phyloP scores from a whole-genome alignment of 73 alveolate species.

The Durusdinium trenchii region DNA sequence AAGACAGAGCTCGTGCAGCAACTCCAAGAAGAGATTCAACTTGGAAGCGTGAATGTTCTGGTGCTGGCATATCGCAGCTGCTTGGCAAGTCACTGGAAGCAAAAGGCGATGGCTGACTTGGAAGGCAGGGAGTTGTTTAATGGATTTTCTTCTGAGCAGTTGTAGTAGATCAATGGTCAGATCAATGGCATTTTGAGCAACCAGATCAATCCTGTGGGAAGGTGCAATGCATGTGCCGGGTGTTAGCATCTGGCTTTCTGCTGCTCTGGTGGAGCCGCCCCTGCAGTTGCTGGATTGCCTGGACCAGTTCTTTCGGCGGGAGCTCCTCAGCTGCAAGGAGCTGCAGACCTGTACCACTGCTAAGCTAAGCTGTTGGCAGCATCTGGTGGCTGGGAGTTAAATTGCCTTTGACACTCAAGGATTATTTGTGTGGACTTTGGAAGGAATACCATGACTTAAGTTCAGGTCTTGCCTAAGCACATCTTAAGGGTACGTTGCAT shows the following conservation, averaged over 20 bases:
- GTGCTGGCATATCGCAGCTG: not conserved
- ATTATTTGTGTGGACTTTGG: not conserved
- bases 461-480: too few species aligned
- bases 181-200: too few species aligned
- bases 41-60: conserved; percentile 1
- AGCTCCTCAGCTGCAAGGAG: conserved; percentile 33
- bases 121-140: too few species aligned
- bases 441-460: not conserved
- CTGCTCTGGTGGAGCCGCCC: not conserved
- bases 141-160: too few species aligned
- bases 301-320: conserved; percentile 21
- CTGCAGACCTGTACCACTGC: too few species aligned
- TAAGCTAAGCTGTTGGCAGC: not conserved
- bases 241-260: not conserved
- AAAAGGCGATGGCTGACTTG: not conserved
- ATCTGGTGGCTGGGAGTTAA: not conserved
- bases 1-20: not conserved
- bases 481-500: not conserved
- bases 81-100: conserved; percentile 5
- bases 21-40: not conserved
- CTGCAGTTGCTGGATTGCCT: conserved; percentile 21
- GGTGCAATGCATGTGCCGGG: not conserved
- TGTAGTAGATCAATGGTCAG: too few species aligned
- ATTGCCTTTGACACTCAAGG: not conserved
- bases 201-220: too few species aligned